phyloP scores from a whole-genome alignment of 805 yeast genomes.

The Wickerhamomyces tratensis region DNA sequence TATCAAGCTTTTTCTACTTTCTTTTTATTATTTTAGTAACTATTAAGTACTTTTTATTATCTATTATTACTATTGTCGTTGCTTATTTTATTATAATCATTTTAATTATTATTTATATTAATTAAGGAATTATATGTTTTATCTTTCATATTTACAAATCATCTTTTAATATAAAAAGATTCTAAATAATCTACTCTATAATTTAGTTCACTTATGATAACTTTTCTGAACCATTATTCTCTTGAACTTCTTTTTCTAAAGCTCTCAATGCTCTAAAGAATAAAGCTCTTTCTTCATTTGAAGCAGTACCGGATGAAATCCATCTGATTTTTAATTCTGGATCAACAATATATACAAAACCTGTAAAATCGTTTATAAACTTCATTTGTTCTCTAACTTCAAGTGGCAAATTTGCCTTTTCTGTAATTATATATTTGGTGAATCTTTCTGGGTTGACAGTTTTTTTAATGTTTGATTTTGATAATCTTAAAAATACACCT shows the following conservation, averaged over 20 bases:
- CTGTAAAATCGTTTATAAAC: slow-evolving; percentile 71
- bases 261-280: slow-evolving; percentile 62
- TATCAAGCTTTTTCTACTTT: too few species aligned
- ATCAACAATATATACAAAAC: slow-evolving; percentile 77
- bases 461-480: slow-evolving; percentile 34
- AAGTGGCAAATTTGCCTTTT: slow-evolving; percentile 48
- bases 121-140: too few species aligned
- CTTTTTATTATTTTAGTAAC: too few species aligned
- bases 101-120: too few species aligned
- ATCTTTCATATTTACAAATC: too few species aligned
- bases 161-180: too few species aligned
- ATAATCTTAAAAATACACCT: slow-evolving; percentile 48
- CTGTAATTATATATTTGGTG: slow-evolving; percentile 51
- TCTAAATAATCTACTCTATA: too few species aligned
- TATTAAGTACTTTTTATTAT: too few species aligned
- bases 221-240: too few species aligned
- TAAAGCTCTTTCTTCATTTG: slow-evolving; percentile 49
- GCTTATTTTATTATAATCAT: too few species aligned
- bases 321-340: slow-evolving; percentile 69
- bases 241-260: slow-evolving; percentile 36
- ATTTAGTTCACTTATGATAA: too few species aligned
- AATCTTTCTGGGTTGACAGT: slow-evolving; percentile 39
- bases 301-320: slow-evolving; percentile 83
- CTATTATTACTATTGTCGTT: too few species aligned
- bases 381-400: slow-evolving; percentile 47